Base-by-base conservation (phyloP, 78 protist species). In the Dictyostelium capitatum region DNA sequence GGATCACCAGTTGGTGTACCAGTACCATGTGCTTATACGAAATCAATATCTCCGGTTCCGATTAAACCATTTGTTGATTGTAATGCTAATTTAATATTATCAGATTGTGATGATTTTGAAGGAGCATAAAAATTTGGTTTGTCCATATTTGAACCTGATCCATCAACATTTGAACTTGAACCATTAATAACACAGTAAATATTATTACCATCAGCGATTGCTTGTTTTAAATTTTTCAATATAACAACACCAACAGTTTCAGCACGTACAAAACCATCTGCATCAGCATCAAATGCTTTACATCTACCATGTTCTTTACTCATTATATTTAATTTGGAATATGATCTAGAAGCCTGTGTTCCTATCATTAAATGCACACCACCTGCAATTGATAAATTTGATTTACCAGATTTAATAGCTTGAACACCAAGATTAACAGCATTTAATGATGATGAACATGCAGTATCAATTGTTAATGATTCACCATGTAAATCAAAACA, bases 211-310 rank as follows among this genome's bases (percentile, higher is more conserved):
- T 82, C 89, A 28, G 11, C 11, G 3, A 56, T 64, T 7, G 89
- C 89, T 46, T 50, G 4, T 19, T 50, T 41, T 50, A 82, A 50
- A 14, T 17, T 48, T 54, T 82, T 82, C 53, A 77, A 28, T n/a
- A 73, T 3, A 20, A 32, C 19, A 1, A 32, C 23, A 5, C 41
- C 32, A 73, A 47, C 19, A 30, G 97, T 97, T 75, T 98, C 99
- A n/a, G 79, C 72, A 32, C 98, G 89, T 5, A 30, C 96, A 90
- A 89, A 98, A 37, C 99, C 99, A 70, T 97, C 81, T 20, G 99
- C 99, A n/a, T 53, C 0, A 9, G 83, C 69, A 67, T 95, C 98
- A 53, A 95, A 96, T 37, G 96, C 64, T 20, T 89, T 72, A 59
- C 97, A 97, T 11, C 64, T 82, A 3, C 96, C 97, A 23, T 59